phyloP scores from a whole-genome alignment of 306 rosid genomes.

The Sophora flavescens region DNA sequence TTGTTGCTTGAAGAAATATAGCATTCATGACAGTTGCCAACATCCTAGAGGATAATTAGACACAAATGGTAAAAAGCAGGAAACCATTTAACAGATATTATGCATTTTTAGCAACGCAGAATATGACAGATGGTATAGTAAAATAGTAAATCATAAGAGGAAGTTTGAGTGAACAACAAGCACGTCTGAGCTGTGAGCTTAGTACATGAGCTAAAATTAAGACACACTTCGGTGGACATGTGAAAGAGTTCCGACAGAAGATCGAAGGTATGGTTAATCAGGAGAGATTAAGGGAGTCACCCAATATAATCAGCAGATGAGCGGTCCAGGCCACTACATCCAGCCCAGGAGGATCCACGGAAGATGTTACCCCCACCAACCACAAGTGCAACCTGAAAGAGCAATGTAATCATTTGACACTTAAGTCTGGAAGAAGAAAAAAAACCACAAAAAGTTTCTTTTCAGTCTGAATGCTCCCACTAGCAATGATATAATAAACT shows the following conservation, averaged over 20 bases:
- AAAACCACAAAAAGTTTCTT: conserved; percentile 1
- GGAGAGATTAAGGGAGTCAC: conserved; percentile 57
- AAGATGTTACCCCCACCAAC: conserved; percentile 98
- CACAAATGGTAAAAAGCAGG: conserved; percentile 22
- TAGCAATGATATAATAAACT: conserved; percentile 27
- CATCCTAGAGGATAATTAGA: conserved; percentile 65
- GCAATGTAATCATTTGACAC: conserved; percentile 40
- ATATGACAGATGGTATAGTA: background rate
- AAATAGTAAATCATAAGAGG: background rate
- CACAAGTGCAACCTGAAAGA: conserved; percentile 92
- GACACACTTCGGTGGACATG: background rate
- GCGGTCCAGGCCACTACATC: conserved; percentile 91
- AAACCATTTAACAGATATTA: background rate
- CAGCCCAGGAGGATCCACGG: conserved; percentile 95
- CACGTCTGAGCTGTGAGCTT: background rate
- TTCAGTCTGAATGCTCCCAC: conserved; percentile 40
- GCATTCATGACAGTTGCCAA: conserved; percentile 99
- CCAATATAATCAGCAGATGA: conserved; percentile 97
- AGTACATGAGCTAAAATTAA: conserved; percentile 12
- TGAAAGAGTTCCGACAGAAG: too few species aligned
- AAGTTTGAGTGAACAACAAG: conserved; percentile 1
- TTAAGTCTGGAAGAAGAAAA: conserved; percentile 3
- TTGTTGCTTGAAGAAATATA: conserved; percentile 98
- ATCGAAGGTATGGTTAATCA: conserved; percentile 7
- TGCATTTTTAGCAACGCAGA: background rate